Evolutionary conservation across 139 green algal species (phyloP).

Genomic region (Chlorella sp.): DNA sequence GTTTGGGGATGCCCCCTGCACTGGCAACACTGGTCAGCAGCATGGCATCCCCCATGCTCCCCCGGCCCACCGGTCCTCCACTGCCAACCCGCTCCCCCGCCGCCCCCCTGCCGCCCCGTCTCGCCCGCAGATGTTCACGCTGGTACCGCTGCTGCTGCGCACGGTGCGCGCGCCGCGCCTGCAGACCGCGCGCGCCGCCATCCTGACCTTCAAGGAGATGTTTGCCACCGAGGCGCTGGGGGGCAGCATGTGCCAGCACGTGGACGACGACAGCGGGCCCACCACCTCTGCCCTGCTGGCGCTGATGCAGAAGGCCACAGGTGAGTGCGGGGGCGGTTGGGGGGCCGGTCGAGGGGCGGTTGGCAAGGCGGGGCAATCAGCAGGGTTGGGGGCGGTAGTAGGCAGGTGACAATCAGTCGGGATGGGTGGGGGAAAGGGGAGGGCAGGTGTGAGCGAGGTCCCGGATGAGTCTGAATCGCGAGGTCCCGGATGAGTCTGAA

Average conservation of each 20-base stretch:
- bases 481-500: too few relatives aligned
- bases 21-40: too few relatives aligned
- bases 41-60: too few relatives aligned
- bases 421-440: too few relatives aligned
- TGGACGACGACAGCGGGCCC: conserved; percentile 6
- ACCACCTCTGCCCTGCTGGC: conserved; percentile 16
- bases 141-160: conserved; percentile 26
- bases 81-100: background rate
- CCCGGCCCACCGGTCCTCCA: background rate
- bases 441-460: too few relatives aligned
- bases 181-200: conserved; percentile 20
- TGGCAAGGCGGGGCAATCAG: background rate
- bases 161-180: conserved; percentile 17
- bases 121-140: background rate
- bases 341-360: too few relatives aligned
- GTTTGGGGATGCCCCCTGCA: too few relatives aligned
- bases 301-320: conserved; percentile 19
- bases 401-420: too few relatives aligned
- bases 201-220: background rate
- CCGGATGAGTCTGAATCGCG: too few relatives aligned
- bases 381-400: background rate
- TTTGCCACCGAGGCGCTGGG: background rate
- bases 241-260: background rate
- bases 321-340: background rate
- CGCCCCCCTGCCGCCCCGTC: background rate